Conservation (phyloP, 225 moss, liverwort and hornwort species). For the Climacium dendroides region DNA sequence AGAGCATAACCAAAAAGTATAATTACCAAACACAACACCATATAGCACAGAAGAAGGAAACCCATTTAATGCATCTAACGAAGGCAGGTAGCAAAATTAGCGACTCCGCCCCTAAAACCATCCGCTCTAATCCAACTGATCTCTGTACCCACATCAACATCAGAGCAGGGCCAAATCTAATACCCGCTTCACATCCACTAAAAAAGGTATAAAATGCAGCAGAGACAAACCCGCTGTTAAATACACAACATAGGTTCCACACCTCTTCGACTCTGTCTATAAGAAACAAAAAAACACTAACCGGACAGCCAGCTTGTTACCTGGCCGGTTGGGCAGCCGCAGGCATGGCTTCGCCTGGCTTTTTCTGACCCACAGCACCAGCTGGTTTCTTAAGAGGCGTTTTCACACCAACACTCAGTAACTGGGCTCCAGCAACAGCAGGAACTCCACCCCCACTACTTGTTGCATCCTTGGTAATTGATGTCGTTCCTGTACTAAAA, state of each 20-base stretch:
- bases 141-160: not conserved
- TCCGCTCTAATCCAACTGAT: not conserved
- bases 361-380: slow-evolving; percentile 65
- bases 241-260: not conserved
- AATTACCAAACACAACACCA: not conserved
- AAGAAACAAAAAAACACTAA: not conserved
- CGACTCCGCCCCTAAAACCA: not conserved
- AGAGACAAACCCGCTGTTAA: not conserved
- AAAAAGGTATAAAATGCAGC: not conserved
- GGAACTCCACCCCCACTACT: slow-evolving; percentile 16
- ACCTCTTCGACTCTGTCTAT: not conserved
- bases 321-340: slow-evolving; percentile 62
- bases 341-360: slow-evolving; percentile 53
- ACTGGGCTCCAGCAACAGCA: slow-evolving; percentile 8
- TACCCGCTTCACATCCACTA: not conserved
- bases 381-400: slow-evolving; percentile 64
- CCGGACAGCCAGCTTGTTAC: slow-evolving; percentile 1
- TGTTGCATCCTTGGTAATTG: slow-evolving; percentile 7
- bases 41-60: not conserved
- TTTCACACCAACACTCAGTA: slow-evolving; percentile 24
- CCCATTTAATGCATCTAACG: not conserved
- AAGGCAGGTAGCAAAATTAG: not conserved
- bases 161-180: not conserved
- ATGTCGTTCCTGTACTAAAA: slow-evolving; percentile 1
- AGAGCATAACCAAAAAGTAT: not conserved